Evolutionary conservation across 2,329 filamentous ascomycete genomes (phyloP), one percentile per base, ranked within the genome.

Genomic region (Mariannaea elegans): DNA sequence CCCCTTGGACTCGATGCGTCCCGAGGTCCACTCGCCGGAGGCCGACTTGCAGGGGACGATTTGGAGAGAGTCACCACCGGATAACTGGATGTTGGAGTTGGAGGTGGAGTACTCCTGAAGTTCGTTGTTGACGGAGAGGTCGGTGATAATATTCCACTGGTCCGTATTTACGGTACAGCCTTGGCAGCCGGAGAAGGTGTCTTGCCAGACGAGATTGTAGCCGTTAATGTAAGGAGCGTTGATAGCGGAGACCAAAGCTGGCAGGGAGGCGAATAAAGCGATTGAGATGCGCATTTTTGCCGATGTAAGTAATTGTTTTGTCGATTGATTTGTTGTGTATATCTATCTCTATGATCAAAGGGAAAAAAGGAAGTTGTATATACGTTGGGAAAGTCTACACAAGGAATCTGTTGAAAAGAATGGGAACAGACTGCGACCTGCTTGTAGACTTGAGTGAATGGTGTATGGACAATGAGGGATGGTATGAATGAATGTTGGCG

Each of bases 41-140:
- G 70, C 50, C 38, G 77, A 72, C 53, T 72, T 71, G 67, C 77
- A 78, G 12, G 83, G 83, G 0, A 84, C 77, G 52, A 85, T 75
- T 70, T 85, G 82, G 12, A 85, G 72, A 0, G 82, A 84, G n/a
- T 74, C 64, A 38, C 80, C 82, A 10, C 82, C 82, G 7, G 79
- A 82, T 45, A 82, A 76, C 68, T 85, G 83, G 16, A 83, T 73
- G 72, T 85, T 83, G 58, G 70, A 63, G 54, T 72, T 74, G 46
- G 76, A 79, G 4, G 72, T 68, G 34, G 77, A 77, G 74, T 85
- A 85, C 4, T 73, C 73, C 71, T 85, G 77, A 46, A 77, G 69
- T 71, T 85, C 82, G 65, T 77, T 75, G 75, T 85, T 85, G 67
- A 78, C 76, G 59, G 77, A 71, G n/a, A 81, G 65, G 70, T 80